Evolutionary conservation across 768 basidiomycete genomes (phyloP).

Genomic region (Serendipita sp.): DNA sequence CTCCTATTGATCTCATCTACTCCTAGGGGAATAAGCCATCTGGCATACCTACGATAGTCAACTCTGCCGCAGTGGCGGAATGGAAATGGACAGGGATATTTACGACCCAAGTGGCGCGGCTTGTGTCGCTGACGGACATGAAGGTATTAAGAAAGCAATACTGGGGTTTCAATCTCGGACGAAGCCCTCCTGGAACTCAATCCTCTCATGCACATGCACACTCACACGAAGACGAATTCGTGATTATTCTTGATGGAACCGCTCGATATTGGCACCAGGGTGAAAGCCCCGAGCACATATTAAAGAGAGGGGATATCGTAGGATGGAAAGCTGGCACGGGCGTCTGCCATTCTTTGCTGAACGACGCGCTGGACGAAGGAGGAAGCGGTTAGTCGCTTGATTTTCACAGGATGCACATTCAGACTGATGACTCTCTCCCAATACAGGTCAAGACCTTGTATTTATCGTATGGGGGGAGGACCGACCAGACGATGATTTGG

Average conservation of each 20-base stretch:
- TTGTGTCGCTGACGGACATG: neutral
- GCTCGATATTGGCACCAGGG: neutral
- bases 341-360: slow-evolving; percentile 4
- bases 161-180: neutral
- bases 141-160: too few species aligned
- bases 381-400: too few species aligned
- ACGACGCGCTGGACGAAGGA: too few species aligned
- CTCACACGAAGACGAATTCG: neutral
- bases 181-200: neutral
- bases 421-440: too few species aligned
- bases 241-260: neutral
- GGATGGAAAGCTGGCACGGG: slow-evolving; percentile 16
- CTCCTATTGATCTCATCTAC: neutral
- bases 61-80: neutral
- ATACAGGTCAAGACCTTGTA: too few species aligned
- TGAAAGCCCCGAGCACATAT: slow-evolving; percentile 14
- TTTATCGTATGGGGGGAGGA: too few species aligned
- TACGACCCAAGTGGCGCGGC: neutral
- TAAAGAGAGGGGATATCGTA: slow-evolving; percentile 6
- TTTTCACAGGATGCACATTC: too few species aligned
- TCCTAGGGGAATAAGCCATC: neutral
- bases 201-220: neutral
- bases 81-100: neutral
- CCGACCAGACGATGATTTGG: too few species aligned
- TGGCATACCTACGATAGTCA: neutral